Base-by-base conservation (phyloP, 176 grass and related monocot genomes). In the Tillandsia leiboldiana region DNA sequence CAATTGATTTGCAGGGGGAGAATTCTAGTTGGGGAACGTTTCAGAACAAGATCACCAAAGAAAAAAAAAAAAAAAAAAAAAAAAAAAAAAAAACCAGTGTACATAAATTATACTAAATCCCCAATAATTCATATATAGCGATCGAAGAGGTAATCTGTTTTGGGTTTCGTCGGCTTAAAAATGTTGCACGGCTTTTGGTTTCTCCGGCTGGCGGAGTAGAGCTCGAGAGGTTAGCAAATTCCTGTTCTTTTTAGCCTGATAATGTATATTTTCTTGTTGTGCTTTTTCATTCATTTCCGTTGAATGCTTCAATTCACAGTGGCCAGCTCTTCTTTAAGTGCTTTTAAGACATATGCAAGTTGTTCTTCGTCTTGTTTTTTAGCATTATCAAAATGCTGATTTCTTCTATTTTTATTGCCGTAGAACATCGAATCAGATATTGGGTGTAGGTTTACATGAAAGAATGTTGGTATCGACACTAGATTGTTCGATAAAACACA, bases 1-100 rank as follows among this genome's bases (percentile, higher is more conserved):
- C 71, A 80, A 88, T 76, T 92, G 86, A 85, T 53, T 84, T 72
- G 63, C 64, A 68, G 75, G 48, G 22, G 12, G 22, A 61, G 56
- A 61, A 61, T 61, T 42, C 33, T 42, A 42, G 33, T 23, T 18
- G 56, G 56, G 56, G 17, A 61, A 10, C 17, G 7, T 61, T 59
- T 7, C 33, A 15, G 10, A 59, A 61, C 17, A 61, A 59, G n/a
- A 59, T 59, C 20, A 17, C 56, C n/a, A 20, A 59, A 9, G 12
- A 9, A 20, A 17, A 15, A 15, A 15, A 61, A 59, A 18, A 59
- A 9, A 20, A 9, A 20, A 17, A 14, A 14, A 14, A 59, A 20
- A 20, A 59, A 18, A 59, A 9, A 20, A 9, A 20, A 17, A 15
- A 15, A 15, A 61, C 17, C 22, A 61, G 17, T 23, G 56, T 61